phyloP scores from a whole-genome alignment of 2,329 filamentous ascomycete species.

The Cladosporium colombiae region DNA sequence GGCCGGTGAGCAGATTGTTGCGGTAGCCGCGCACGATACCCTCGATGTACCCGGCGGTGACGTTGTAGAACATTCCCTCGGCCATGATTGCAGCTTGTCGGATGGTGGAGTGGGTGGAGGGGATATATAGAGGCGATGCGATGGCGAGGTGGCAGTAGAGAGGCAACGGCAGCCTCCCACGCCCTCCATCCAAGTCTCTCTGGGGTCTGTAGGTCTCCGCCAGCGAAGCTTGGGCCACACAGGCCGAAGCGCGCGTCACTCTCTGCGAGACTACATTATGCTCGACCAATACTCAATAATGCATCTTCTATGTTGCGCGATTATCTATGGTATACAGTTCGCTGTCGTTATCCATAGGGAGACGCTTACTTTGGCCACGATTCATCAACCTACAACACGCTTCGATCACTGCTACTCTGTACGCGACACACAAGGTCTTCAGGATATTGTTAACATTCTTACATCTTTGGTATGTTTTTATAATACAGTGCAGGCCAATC shows the following conservation, averaged over 20 bases:
- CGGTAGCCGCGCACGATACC: slow-evolving; percentile 96
- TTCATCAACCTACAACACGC: background rate
- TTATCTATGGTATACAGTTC: background rate
- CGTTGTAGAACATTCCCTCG: slow-evolving; percentile 50
- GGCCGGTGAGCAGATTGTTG: slow-evolving; percentile 83
- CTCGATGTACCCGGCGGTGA: slow-evolving; percentile 78
- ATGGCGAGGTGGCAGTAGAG: slow-evolving; percentile 15
- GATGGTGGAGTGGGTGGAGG: background rate
- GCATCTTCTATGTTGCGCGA: background rate
- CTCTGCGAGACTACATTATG: background rate
- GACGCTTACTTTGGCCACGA: background rate
- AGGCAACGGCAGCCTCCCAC: slow-evolving; percentile 13
- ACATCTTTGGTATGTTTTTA: slow-evolving; percentile 22
- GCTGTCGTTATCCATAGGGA: background rate
- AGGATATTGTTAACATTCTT: slow-evolving; percentile 16
- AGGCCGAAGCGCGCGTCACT: slow-evolving; percentile 7
- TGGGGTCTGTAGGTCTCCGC: slow-evolving; percentile 2
- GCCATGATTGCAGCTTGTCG: slow-evolving; percentile 39
- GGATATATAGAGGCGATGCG: slow-evolving; percentile 9
- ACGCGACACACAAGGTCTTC: background rate
- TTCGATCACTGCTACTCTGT: background rate
- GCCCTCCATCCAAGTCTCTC: background rate
- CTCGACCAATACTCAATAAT: background rate
- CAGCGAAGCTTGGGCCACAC: slow-evolving; percentile 10
- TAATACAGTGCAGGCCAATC: slow-evolving; percentile 22